Evolutionary conservation across 306 rosid species (phyloP).

Genomic region (Rosa persica): DNA sequence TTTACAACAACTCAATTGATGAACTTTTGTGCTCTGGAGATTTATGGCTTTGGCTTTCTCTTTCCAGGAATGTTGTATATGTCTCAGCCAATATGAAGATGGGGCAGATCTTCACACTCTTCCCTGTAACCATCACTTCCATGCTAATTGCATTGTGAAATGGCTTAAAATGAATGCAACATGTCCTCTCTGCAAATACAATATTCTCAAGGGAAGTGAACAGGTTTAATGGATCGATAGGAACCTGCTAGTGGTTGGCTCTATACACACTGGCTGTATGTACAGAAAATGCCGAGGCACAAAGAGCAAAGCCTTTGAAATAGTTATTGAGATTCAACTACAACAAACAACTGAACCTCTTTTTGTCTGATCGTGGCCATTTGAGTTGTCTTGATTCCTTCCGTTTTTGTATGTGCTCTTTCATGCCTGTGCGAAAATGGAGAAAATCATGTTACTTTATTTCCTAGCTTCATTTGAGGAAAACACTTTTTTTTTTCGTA

Average conservation of each 20-base stretch:
- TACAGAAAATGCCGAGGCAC: conserved; percentile 40
- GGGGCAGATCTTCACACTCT: conserved; percentile 88
- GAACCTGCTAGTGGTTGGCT: conserved; percentile 26
- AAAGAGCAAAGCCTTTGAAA: conserved; percentile 27
- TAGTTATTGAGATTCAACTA: conserved; percentile 35
- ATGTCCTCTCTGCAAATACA: conserved; percentile 97
- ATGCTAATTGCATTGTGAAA: conserved; percentile 70
- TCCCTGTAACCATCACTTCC: conserved; percentile 98
- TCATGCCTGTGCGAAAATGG: conserved; percentile 16
- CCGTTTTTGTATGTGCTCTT: conserved; percentile 1
- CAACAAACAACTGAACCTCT: conserved; percentile 18
- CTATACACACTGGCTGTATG: conserved; percentile 22
- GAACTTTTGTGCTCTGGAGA: conserved; percentile 7
- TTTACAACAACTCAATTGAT: background rate
- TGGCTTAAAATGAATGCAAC: conserved; percentile 99
- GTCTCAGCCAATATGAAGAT: conserved; percentile 82
- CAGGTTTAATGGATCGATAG: conserved; percentile 48
- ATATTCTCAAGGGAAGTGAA: conserved; percentile 81
- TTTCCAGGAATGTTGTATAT: conserved; percentile 93
- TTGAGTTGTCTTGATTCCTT: conserved; percentile 14
- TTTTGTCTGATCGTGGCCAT: conserved; percentile 14
- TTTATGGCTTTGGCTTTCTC: conserved; percentile 7
- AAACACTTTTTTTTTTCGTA: conserved; percentile 5
- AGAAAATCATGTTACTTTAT: background rate
- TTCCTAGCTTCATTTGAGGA: background rate